These are phyloP conservation scores for Beauveria rudraprayagi DNA, from an alignment of 2,329 filamentous ascomycete species.

Conservation along the genomic window DNA sequence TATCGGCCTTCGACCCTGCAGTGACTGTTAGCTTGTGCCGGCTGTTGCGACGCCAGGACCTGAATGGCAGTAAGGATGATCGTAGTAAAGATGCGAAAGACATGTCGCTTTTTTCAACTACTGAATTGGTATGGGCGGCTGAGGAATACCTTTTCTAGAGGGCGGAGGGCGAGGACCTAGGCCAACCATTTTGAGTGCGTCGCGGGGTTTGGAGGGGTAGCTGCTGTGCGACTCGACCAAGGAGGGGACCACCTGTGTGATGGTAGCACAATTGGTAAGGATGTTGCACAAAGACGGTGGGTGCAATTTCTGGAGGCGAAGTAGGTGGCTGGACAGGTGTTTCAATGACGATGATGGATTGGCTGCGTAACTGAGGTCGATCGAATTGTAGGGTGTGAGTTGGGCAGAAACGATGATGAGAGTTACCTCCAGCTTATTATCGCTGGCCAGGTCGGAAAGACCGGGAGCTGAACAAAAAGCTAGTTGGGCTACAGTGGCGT, in stretches of 20 bases:
- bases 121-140: not conserved
- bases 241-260: not conserved
- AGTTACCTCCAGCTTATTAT: not conserved
- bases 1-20: conserved; percentile 79
- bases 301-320: not conserved
- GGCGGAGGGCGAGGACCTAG: conserved; percentile 12
- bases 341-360: not conserved
- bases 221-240: not conserved
- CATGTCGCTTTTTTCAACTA: not conserved
- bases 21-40: not conserved
- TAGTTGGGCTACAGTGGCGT: not conserved
- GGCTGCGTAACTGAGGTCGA: not conserved
- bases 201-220: conserved; percentile 14
- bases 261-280: not conserved
- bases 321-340: not conserved
- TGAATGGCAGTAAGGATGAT: not conserved
- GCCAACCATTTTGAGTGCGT: conserved; percentile 12
- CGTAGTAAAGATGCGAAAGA: not conserved
- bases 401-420: not conserved
- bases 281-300: not conserved
- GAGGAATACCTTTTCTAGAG: conserved; percentile 11
- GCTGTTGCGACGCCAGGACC: not conserved
- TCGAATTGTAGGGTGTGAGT: conserved; percentile 3
- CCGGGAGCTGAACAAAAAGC: not conserved
- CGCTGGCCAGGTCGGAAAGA: not conserved